These are phyloP conservation scores for Sporobolomyces pararoseus DNA, from an alignment of 768 basidiomycete genomes.

Conservation along the genomic window DNA sequence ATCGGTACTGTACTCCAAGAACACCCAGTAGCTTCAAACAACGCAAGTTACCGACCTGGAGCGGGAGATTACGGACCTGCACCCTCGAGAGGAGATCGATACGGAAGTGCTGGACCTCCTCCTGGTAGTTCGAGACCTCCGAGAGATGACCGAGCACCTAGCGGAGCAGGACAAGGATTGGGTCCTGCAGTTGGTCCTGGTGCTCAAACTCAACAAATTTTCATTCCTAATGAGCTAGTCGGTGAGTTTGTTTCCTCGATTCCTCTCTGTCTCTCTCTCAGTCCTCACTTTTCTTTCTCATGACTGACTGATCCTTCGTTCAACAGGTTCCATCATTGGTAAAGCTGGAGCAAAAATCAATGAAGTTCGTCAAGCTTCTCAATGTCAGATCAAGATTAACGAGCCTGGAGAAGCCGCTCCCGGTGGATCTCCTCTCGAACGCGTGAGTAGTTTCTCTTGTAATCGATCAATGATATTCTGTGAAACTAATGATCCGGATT, in stretches of 20 bases:
- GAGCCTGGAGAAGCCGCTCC: conserved; percentile 70
- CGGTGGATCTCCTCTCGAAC: conserved; percentile 47
- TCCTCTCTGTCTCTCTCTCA: conserved; percentile 12
- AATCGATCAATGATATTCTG: neutral
- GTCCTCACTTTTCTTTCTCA: too few relatives aligned
- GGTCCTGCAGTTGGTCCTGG: conserved; percentile 52
- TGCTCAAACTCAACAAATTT: conserved; percentile 89
- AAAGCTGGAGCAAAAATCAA: conserved; percentile 99
- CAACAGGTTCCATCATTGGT: conserved; percentile 88
- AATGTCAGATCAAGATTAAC: conserved; percentile 97
- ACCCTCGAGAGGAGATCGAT: conserved; percentile 1
- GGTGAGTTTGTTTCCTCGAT: conserved; percentile 48
- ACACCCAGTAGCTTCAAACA: conserved; percentile 62
- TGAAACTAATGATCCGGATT: too few relatives aligned
- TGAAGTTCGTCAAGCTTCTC: conserved; percentile 74
- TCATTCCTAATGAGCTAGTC: conserved; percentile 94
- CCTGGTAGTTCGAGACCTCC: neutral
- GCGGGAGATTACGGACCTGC: conserved; percentile 11
- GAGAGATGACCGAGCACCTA: conserved; percentile 3
- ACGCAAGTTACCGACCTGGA: conserved; percentile 47
- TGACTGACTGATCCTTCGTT: too few relatives aligned
- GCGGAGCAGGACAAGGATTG: conserved; percentile 12
- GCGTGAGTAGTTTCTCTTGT: conserved; percentile 9
- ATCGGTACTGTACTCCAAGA: conserved; percentile 86
- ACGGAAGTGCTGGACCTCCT: conserved; percentile 3